phyloP scores from a whole-genome alignment of 306 rosid species.

The Trifolium fragiferum region DNA sequence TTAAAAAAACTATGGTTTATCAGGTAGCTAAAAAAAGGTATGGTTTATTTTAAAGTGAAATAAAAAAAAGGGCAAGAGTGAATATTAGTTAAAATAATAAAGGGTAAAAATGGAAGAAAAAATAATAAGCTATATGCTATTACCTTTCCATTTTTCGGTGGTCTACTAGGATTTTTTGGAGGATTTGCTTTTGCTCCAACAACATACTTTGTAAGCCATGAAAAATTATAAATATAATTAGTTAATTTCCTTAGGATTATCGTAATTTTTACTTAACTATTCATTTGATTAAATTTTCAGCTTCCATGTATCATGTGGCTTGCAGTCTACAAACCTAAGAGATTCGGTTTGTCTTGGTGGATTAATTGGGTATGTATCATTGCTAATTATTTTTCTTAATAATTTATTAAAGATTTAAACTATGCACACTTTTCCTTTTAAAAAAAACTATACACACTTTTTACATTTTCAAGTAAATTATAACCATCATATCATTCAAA shows the following conservation, averaged over 20 bases:
- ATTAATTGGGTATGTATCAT: constrained; percentile 64
- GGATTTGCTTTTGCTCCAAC: constrained; percentile 11
- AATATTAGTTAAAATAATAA: no score
- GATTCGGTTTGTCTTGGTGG: constrained; percentile 74
- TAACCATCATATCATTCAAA: no score
- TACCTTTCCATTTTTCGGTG: neutral
- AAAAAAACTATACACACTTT: neutral
- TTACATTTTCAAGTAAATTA: no score
- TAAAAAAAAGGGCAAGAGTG: no score
- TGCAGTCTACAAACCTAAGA: constrained; percentile 70
- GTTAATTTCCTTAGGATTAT: neutral
- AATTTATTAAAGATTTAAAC: neutral
- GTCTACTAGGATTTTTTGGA: neutral
- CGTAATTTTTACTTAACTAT: neutral
- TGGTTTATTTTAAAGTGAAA: no score
- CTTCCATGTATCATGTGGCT: constrained; percentile 91
- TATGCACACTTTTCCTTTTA: no score
- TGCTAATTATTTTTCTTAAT: neutral
- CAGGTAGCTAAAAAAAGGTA: no score
- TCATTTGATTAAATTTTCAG: constrained; percentile 48
- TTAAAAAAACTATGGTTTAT: no score
- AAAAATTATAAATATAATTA: neutral
- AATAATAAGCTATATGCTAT: no score
- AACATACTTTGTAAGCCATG: neutral
- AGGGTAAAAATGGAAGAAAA: no score